phyloP scores from a whole-genome alignment of 2,329 filamentous ascomycete genomes.

The Penicillium frequentans region DNA sequence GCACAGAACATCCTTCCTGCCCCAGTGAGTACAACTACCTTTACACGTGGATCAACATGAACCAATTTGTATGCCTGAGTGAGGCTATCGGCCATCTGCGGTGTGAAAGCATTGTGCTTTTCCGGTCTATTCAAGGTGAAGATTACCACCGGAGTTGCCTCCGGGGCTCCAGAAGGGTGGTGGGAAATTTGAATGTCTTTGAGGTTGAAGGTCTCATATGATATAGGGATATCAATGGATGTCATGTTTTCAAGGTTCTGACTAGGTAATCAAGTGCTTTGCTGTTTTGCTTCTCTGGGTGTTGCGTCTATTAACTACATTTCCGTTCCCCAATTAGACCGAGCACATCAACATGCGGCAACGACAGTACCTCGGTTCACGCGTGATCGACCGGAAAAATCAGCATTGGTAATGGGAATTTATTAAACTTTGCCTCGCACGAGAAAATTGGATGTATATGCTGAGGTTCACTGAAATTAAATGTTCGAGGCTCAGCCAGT shows the following conservation, averaged over 20 bases:
- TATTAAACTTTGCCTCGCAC: no score
- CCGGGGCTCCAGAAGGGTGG: slow-evolving; percentile 43
- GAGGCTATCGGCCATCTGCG: slow-evolving; percentile 63
- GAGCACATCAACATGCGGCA: no score
- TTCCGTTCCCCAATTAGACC: no score
- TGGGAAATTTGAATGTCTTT: slow-evolving; percentile 34
- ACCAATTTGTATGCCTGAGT: slow-evolving; percentile 54
- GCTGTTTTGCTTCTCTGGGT: no score
- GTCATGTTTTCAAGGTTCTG: not conserved
- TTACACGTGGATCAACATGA: slow-evolving; percentile 56
- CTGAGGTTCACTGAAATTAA: no score
- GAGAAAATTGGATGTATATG: no score
- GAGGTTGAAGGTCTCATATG: slow-evolving; percentile 35
- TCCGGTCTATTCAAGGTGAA: slow-evolving; percentile 64
- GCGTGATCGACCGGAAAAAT: no score
- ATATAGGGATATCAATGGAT: slow-evolving; percentile 27
- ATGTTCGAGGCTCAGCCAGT: no score
- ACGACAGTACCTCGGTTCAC: no score
- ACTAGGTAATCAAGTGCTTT: no score
- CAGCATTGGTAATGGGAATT: no score
- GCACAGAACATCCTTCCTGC: slow-evolving; percentile 59
- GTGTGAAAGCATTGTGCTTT: slow-evolving; percentile 66
- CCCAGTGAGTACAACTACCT: slow-evolving; percentile 56
- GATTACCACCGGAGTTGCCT: slow-evolving; percentile 53
- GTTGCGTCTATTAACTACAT: no score